Evolutionary conservation across 495 filamentous ascomycete species (phyloP), one percentile per base, ranked within the genome.

Genomic region (Hypoxylon perforatum): DNA sequence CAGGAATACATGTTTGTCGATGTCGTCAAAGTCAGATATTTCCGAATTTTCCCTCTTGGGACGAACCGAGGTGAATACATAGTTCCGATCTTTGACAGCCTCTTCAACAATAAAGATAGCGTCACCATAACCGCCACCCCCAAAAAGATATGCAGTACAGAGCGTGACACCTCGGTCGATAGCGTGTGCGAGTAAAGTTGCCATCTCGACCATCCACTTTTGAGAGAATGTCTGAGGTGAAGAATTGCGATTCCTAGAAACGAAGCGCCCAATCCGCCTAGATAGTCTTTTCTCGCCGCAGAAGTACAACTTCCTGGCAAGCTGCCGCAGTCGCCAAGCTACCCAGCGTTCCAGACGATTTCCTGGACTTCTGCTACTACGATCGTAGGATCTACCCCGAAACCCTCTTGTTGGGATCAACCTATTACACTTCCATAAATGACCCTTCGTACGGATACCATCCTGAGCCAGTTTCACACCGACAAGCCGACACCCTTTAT

Each of bases 401-500:
- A 41, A 41, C 1, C 15, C 1, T 41, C 1, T 41, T 9, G 38
- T 41, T 15, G 4, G 12, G 38, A 41, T 41, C 14, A 41, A 7
- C 38, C 5, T 41, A 4, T 41, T 9, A 15, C 1, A 7, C 17
- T 44, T 19, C 60, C 60, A 63, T 23, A 57, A 30, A 35, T 63
- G 51, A 4, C 60, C 60, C 21, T 19, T 57, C 35, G 60, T 57
- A 25, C 30, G 10, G 35, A 57, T 57, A 10, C 60, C 60, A 11
- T 14, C 41, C 33, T 51, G 28, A 14, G 51, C 35, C 14, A 63
- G 25, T 18, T 57, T 30, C 38, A 63, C 60, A 25, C 50, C 45
- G 60, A 45, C 41, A 21, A 63, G 35, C 28, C 60, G 60, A 35
- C 60, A 63, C 41, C 60, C 60, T 25, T 63, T 63, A 19, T 56